Evolutionary conservation across 2,329 filamentous ascomycete genomes (phyloP), one percentile per base, ranked within the genome.

Genomic region (Ambrosiella beaveri): DNA sequence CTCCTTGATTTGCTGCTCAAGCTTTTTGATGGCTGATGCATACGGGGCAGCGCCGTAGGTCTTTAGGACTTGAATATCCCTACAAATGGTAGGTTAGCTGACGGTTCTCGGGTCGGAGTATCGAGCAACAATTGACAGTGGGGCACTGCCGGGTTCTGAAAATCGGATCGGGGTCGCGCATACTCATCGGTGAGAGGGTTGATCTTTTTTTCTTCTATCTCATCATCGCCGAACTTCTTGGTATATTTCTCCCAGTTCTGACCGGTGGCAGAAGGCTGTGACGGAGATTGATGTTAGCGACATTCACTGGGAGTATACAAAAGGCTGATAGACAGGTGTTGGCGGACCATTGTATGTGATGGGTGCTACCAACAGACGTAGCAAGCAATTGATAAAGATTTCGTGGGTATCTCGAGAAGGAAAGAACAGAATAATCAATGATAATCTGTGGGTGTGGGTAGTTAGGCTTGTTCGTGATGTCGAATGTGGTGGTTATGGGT

Each of bases 191-290:
- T 86, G 62, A 98, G 77, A 64, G 93, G 93, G 61, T 89, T 91
- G 69, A 98, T 98, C 82, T 98, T 98, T 85, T 98, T 98, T 80
- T 98, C 93, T 71, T 95, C 89, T 72, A 90, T 78, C 71, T 97
- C 93, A 67, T 98, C 93, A 68, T 98, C 93, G 68, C 85, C 91
- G 69, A 88, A 98, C 69, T 84, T 90, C 80, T 97, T 96, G 75
- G 87, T 81, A 79, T 95, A 97, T 77, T 97, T 97, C 80, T 98
- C 93, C 93, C 93, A 98, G 80, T 82, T 88, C 72, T 79, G 75
- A 70, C 93, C 93, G 67, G 86, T 95, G 73, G 93, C 91, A 76
- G 87, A 91, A 79, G 90, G 90, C 90, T 96, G 49, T n/a, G 13
- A 13, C 12, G 3, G 3, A 53, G 7, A 36, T n/a, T 6, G 27